Percentiles rank a stretch among this genome's conserved stretches.
These are phyloP conservation scores for Lecanoromycetidae sp. DNA, from an alignment of 2,329 filamentous ascomycete genomes.

Conservation along the genomic window DNA sequence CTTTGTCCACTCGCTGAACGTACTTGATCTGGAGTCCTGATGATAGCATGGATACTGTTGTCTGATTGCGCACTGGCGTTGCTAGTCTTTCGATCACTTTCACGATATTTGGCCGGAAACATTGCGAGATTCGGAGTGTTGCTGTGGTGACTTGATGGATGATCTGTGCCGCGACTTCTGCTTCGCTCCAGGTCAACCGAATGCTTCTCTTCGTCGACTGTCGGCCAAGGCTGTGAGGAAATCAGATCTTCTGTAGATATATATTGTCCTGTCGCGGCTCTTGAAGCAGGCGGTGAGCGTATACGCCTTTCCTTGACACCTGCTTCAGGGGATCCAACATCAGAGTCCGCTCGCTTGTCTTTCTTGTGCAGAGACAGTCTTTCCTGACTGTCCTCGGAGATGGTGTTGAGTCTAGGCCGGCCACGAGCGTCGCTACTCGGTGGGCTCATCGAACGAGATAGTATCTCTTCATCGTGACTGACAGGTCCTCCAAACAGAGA, in stretches of 20 bases:
- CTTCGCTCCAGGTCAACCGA: constrained; percentile 32
- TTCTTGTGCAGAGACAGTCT: constrained; percentile 29
- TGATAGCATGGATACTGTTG: constrained; percentile 29
- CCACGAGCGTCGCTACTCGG: constrained; percentile 6
- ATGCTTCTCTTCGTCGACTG: constrained; percentile 37
- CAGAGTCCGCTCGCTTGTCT: constrained; percentile 31
- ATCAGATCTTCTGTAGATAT: constrained; percentile 26
- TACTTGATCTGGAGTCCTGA: constrained; percentile 32
- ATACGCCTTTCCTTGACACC: constrained; percentile 27
- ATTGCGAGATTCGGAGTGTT: constrained; percentile 16
- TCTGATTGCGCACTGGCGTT: constrained; percentile 34
- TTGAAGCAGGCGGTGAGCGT: constrained; percentile 5
- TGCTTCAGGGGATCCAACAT: constrained; percentile 32
- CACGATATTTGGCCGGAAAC: constrained; percentile 26
- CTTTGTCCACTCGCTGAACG: constrained; percentile 52
- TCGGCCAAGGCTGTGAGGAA: constrained; percentile 28
- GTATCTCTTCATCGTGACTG: constrained; percentile 12
- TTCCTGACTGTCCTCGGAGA: constrained; percentile 39
- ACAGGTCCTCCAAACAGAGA: constrained; percentile 28
- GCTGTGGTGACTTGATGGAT: constrained; percentile 14
- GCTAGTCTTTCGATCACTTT: constrained; percentile 28
- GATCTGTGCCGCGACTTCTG: constrained; percentile 22
- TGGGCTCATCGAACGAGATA: constrained; percentile 5
- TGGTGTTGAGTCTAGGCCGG: constrained; percentile 34
- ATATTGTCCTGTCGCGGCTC: constrained; percentile 7